Evolutionary conservation across 495 filamentous ascomycete species (phyloP), one percentile per base, ranked within the genome.

Genomic region (Lasiosphaeris hirsuta): DNA sequence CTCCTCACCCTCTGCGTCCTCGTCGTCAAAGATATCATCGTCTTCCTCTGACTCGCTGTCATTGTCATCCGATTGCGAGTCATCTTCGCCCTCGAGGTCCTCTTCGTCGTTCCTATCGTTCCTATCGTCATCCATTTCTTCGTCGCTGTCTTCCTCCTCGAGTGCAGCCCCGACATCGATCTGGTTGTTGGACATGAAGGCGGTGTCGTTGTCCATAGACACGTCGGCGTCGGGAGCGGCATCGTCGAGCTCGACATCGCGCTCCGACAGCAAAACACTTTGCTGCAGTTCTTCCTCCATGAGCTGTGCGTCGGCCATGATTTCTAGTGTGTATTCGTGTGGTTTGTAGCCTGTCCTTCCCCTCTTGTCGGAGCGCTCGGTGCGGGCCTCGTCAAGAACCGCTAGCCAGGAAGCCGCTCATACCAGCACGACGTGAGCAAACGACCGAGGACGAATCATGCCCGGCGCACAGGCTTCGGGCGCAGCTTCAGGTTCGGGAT

Each of bases 281-380:
- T 78, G 76, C 53, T 80, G 77, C 49, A 79, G 62, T 60, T 78
- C 71, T 46, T 80, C 77, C 64, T 78, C 72, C 75, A 75, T 79
- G 42, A 78, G 69, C 54, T 78, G 77, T 41, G 75, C 71, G 35
- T 73, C 73, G 18, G 76, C 70, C 77, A 80, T 80, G 18, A 54
- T 66, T 47, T 42, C 58, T 57, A 45, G 54, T 54, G 18, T 58
- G 9, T 51, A 4, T 57, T 37, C 47, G 50, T 38, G 42, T 51
- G 51, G 48, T 18, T 18, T 17, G 34, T 54, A 35, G 19, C 18
- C 42, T 51, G 11, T 5, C 23, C 5, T 30, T 30, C 5, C 23
- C 5, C 23, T 30, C 23, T 30, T 30, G 23, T 30, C 17, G 23
- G 37, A 45, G 15, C 33, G 10, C 15, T 35, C 36, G 38, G 35